Conservation (phyloP, 345 rosid genomes). For the Ceriops decandra region DNA sequence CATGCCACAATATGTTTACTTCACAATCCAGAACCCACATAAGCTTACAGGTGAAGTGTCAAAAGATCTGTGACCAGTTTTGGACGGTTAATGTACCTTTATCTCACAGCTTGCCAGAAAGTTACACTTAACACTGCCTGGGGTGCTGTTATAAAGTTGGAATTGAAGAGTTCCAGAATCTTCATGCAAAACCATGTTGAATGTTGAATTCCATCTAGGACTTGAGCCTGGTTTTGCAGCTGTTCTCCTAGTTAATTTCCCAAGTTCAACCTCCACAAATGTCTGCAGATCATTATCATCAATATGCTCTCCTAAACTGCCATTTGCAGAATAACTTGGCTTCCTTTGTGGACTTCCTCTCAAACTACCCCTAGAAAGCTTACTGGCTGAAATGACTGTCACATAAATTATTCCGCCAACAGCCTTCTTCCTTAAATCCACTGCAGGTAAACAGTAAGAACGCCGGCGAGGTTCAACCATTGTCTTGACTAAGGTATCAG, state of each 20-base stretch:
- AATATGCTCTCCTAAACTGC: slow-evolving; percentile 32
- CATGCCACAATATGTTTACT: background rate
- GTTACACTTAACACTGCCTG: slow-evolving; percentile 60
- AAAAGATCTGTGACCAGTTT: background rate
- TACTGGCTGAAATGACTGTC: slow-evolving; percentile 65
- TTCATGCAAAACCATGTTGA: slow-evolving; percentile 89
- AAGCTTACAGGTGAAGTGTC: background rate
- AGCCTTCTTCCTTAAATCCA: slow-evolving; percentile 76
- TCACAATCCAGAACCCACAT: slow-evolving; percentile 2
- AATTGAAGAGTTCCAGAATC: slow-evolving; percentile 64
- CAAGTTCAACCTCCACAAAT: slow-evolving; percentile 93
- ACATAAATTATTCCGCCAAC: slow-evolving; percentile 77
- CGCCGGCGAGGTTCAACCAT: slow-evolving; percentile 94
- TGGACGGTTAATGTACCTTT: slow-evolving; percentile 46
- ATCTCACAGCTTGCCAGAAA: slow-evolving; percentile 81
- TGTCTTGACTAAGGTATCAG: slow-evolving; percentile 78
- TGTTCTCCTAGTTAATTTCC: slow-evolving; percentile 72
- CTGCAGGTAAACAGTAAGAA: slow-evolving; percentile 68
- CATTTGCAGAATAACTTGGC: slow-evolving; percentile 26
- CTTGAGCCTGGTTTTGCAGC: slow-evolving; percentile 52
- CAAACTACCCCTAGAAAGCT: slow-evolving; percentile 47
- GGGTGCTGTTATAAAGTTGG: slow-evolving; percentile 62
- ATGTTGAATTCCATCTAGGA: slow-evolving; percentile 79
- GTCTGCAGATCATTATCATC: slow-evolving; percentile 60
- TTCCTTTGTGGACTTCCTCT: slow-evolving; percentile 65